Evolutionary conservation across 495 filamentous ascomycete species (phyloP).

Genomic region (Aspergillus homomorphus): DNA sequence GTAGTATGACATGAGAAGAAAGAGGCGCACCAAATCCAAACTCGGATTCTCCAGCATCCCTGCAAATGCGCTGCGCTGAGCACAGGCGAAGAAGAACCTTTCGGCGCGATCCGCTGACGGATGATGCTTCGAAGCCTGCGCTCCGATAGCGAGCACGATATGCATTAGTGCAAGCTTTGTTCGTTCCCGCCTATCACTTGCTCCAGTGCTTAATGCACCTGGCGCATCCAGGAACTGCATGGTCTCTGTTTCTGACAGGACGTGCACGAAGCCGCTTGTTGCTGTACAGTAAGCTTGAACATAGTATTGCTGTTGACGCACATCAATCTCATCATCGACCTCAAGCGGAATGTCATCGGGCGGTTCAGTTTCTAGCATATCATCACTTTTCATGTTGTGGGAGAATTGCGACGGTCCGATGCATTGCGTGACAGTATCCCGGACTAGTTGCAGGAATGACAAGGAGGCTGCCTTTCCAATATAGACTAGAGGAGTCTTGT

Average conservation of each 20-base stretch:
- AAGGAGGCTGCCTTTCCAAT: slow-evolving; percentile 41
- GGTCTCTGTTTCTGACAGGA: slow-evolving; percentile 19
- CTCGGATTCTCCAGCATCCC: slow-evolving; percentile 44
- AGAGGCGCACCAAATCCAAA: slow-evolving; percentile 37
- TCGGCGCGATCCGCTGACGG: slow-evolving; percentile 23
- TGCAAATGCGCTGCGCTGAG: slow-evolving; percentile 35
- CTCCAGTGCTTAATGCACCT: slow-evolving; percentile 11
- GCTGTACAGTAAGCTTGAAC: slow-evolving; percentile 28
- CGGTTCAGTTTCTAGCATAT: slow-evolving; percentile 42
- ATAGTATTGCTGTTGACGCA: slow-evolving; percentile 24
- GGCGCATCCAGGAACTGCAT: slow-evolving; percentile 11
- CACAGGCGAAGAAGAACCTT: slow-evolving; percentile 37
- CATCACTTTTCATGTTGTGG: slow-evolving; percentile 36
- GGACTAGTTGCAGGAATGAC: slow-evolving; percentile 41
- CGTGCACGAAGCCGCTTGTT: slow-evolving; percentile 36
- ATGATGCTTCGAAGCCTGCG: slow-evolving; percentile 32
- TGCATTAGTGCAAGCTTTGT: slow-evolving; percentile 31
- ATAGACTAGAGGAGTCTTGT: slow-evolving; percentile 26
- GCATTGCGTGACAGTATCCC: slow-evolving; percentile 40
- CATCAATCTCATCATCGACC: slow-evolving; percentile 23
- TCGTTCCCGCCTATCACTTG: slow-evolving; percentile 14
- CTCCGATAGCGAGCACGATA: slow-evolving; percentile 44
- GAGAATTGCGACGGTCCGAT: slow-evolving; percentile 45
- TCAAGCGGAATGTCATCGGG: slow-evolving; percentile 28
- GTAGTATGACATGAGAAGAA: slow-evolving; percentile 46